A percentile compares a stretch with the other conserved stretches of the same genome.
phyloP scores from a whole-genome alignment of 176 grass and related monocot species.

The Avena insularis region DNA sequence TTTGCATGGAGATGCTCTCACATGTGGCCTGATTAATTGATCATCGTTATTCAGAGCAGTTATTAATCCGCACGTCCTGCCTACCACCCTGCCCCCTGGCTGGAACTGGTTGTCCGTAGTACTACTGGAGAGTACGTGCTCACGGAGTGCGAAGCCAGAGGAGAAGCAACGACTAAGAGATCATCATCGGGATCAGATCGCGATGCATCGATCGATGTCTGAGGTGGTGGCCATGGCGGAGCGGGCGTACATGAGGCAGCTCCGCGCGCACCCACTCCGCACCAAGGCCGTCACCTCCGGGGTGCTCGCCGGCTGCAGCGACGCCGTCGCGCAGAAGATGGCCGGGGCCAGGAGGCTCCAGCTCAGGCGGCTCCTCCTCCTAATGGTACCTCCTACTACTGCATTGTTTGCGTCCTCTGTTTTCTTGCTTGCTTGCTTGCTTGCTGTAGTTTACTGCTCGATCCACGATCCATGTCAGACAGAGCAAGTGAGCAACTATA shows the following conservation, averaged over 20 bases:
- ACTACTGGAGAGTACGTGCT: not conserved
- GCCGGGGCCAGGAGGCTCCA: slow-evolving; percentile 61
- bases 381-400: slow-evolving; percentile 49
- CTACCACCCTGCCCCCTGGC: not conserved
- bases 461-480: not conserved
- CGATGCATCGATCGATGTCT: slow-evolving; percentile 50
- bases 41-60: too few relatives aligned
- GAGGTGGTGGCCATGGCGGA: slow-evolving; percentile 66
- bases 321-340: slow-evolving; percentile 72
- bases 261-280: slow-evolving; percentile 66
- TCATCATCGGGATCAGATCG: not conserved
- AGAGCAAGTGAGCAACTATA: too few relatives aligned
- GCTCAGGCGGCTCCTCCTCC: slow-evolving; percentile 69
- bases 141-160: not conserved
- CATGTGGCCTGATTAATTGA: too few relatives aligned
- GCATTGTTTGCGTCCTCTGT: not conserved
- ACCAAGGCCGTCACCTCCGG: slow-evolving; percentile 85
- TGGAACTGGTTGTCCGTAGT: not conserved
- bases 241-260: slow-evolving; percentile 72
- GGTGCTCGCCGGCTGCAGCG: slow-evolving; percentile 74
- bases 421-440: not conserved
- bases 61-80: too few relatives aligned
- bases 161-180: not conserved
- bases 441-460: not conserved
- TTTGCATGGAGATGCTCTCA: too few relatives aligned